Evolutionary conservation across 176 grass and related monocot genomes (phyloP).

Genomic region (Ampelocalamus luodianensis): DNA sequence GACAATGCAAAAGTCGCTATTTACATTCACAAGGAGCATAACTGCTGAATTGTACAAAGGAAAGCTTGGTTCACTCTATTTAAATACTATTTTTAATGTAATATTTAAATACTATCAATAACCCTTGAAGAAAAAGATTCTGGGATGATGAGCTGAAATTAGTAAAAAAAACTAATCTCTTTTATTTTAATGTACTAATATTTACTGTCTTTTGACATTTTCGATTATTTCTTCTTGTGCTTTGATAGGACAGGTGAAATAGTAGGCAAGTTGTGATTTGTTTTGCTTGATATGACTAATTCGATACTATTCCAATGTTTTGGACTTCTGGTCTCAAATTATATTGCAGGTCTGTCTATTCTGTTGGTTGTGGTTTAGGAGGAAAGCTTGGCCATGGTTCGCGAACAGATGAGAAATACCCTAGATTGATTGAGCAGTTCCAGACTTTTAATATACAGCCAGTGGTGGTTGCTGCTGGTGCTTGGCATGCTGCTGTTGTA

Average conservation of each 20-base stretch:
- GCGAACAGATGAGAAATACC: constrained; percentile 84
- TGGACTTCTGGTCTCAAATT: constrained; percentile 17
- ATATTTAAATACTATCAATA: not conserved
- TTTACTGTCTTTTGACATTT: not conserved
- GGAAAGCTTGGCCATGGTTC: constrained; percentile 89
- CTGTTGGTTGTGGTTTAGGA: constrained; percentile 92
- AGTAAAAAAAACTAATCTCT: not conserved
- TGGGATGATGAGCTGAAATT: not conserved
- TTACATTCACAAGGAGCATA: not conserved
- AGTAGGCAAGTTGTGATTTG: constrained; percentile 10
- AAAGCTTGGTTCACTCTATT: not conserved
- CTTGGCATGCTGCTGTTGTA: constrained; percentile 94
- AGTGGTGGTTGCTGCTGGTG: constrained; percentile 81
- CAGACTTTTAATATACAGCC: constrained; percentile 78
- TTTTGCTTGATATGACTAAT: not conserved
- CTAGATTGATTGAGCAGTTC: constrained; percentile 82
- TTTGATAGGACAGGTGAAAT: not conserved
- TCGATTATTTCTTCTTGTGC: not conserved
- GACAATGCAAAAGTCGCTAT: not conserved
- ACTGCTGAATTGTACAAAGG: not conserved
- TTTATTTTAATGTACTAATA: not conserved
- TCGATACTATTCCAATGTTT: constrained; percentile 11
- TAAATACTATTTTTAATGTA: not conserved
- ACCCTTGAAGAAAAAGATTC: constrained; percentile 3
- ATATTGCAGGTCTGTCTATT: constrained; percentile 79